phyloP scores from a whole-genome alignment of 257 asterid genomes.

The Eucommia ulmoides region DNA sequence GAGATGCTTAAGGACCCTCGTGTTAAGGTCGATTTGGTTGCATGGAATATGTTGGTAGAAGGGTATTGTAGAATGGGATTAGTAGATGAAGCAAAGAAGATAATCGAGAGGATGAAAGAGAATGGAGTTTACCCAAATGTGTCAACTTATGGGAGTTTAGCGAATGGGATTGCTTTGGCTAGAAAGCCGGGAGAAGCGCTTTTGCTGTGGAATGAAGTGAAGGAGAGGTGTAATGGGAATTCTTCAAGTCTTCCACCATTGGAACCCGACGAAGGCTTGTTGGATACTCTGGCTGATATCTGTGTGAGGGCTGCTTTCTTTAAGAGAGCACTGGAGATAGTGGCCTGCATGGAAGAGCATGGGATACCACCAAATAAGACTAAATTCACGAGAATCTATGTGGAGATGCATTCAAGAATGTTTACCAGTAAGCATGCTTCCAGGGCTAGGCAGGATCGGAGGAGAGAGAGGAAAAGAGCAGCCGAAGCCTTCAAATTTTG shows the following conservation, averaged over 20 bases:
- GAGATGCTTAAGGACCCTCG: constrained; percentile 89
- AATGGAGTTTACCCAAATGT: constrained; percentile 51
- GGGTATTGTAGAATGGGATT: constrained; percentile 69
- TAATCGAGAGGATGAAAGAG: constrained; percentile 67
- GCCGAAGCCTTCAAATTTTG: constrained; percentile 98
- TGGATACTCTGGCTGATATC: constrained; percentile 81
- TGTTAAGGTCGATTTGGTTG: constrained; percentile 76
- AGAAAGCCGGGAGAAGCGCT: constrained; percentile 97
- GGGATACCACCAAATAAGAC: constrained; percentile 83
- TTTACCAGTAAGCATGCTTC: constrained; percentile 99
- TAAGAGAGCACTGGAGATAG: constrained; percentile 76
- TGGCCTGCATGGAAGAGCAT: constrained; percentile 87
- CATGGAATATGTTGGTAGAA: constrained; percentile 95
- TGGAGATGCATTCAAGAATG: constrained; percentile 98
- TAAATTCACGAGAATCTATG: constrained; percentile 79
- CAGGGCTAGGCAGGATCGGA: constrained; percentile 72
- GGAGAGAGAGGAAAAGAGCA: constrained; percentile 82
- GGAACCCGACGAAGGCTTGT: constrained; percentile 75
- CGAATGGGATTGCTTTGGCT: constrained; percentile 71
- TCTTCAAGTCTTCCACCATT: constrained; percentile 35
- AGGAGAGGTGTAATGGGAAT: constrained; percentile 45
- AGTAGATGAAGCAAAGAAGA: constrained; percentile 58
- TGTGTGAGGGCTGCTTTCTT: constrained; percentile 96
- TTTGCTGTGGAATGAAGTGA: constrained; percentile 82
- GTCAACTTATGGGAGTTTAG: constrained; percentile 87